phyloP scores from a whole-genome alignment of 73 alveolate genomes.

The Blepharisma japonicum region DNA sequence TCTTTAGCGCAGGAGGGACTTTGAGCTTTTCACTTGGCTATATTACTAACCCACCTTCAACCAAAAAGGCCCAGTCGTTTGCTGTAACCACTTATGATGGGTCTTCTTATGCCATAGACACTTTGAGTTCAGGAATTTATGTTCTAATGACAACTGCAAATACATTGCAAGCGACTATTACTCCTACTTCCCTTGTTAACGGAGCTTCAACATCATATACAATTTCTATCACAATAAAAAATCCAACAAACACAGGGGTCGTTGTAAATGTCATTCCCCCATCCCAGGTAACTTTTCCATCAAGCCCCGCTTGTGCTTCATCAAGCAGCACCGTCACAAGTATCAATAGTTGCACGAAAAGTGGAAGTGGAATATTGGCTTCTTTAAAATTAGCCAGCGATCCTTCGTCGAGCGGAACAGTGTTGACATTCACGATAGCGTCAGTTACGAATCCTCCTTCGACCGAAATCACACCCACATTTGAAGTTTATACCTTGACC shows the following conservation, averaged over 20 bases:
- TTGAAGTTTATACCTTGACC: constrained; percentile 4
- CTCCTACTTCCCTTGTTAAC: constrained; percentile 27
- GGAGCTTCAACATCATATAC: constrained; percentile 41
- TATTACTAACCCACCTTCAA: constrained; percentile 37
- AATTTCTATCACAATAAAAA: constrained; percentile 28
- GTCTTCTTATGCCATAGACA: constrained; percentile 33
- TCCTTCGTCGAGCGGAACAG: background rate
- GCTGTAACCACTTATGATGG: constrained; percentile 32
- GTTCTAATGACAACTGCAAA: constrained; percentile 31
- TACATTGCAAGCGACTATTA: constrained; percentile 25
- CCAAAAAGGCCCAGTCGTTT: constrained; percentile 27
- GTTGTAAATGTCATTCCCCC: constrained; percentile 36
- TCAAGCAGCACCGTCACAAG: background rate
- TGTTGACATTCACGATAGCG: background rate
- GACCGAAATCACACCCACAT: background rate
- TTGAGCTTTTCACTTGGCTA: constrained; percentile 31
- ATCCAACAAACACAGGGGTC: constrained; percentile 26
- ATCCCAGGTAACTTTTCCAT: constrained; percentile 31
- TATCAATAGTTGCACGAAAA: background rate
- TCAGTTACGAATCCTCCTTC: constrained; percentile 5
- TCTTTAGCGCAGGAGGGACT: constrained; percentile 33
- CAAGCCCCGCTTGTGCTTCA: constrained; percentile 33
- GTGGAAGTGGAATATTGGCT: background rate
- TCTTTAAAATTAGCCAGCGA: background rate
- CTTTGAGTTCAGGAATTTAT: constrained; percentile 32